These are phyloP conservation scores for Fusarium camptoceras DNA, from an alignment of 2,329 filamentous ascomycete genomes.

Conservation along the genomic window DNA sequence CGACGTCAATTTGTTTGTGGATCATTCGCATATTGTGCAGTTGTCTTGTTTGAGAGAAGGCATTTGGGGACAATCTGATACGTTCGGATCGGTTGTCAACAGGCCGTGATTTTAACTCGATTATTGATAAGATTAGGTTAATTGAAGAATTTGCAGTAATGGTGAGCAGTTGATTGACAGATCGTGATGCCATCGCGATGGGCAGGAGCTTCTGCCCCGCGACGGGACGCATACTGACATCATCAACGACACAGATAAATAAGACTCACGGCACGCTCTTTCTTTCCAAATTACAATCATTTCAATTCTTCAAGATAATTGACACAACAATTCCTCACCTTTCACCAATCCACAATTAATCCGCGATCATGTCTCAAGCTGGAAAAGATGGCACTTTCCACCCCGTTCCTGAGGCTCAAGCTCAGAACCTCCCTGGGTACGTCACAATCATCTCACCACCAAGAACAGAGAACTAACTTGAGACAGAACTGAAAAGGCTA, in stretches of 20 bases:
- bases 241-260: slow-evolving; percentile 11
- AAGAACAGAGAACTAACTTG: fast-evolving
- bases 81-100: slow-evolving; percentile 55
- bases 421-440: slow-evolving; percentile 55
- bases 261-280: neutral
- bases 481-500: slow-evolving; percentile 51
- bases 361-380: slow-evolving; percentile 34
- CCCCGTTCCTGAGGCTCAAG: slow-evolving; percentile 51
- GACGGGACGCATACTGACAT: slow-evolving; percentile 30
- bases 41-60: slow-evolving; percentile 62
- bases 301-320: neutral
- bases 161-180: neutral
- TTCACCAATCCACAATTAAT: neutral
- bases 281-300: neutral
- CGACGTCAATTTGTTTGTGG: neutral
- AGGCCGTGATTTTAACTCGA: neutral
- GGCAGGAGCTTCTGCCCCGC: neutral
- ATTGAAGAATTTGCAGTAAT: neutral
- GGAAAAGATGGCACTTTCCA: slow-evolving; percentile 50
- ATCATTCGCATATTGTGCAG: slow-evolving; percentile 56
- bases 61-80: slow-evolving; percentile 68
- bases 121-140: neutral
- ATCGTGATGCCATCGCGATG: slow-evolving; percentile 34
- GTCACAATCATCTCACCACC: neutral
- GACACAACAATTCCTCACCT: too few species aligned